Conservation (phyloP, 495 filamentous ascomycete genomes). For the Talaromyces thailandensis region DNA sequence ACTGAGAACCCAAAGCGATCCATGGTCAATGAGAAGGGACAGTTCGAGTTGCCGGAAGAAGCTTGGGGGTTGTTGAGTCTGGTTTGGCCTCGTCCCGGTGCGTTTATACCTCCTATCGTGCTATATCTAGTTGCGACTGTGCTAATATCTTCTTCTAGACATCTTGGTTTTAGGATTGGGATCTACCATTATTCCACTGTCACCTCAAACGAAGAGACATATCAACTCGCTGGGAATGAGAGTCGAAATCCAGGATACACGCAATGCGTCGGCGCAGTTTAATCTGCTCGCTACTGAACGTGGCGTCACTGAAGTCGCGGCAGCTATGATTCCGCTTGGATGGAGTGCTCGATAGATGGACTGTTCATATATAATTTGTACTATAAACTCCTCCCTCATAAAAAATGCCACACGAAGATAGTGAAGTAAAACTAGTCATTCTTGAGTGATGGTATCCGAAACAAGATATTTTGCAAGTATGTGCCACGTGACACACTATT, state of each 20-base stretch:
- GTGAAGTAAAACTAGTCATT: neutral
- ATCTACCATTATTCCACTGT: conserved; percentile 60
- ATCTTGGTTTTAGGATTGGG: conserved; percentile 83
- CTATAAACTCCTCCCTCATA: neutral
- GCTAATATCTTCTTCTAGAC: conserved; percentile 43
- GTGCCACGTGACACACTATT: neutral
- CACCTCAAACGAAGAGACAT: conserved; percentile 59
- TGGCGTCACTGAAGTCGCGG: conserved; percentile 70
- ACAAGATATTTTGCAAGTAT: neutral
- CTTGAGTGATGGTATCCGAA: neutral
- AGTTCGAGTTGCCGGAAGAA: conserved; percentile 65
- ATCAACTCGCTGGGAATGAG: conserved; percentile 75
- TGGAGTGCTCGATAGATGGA: conserved; percentile 48
- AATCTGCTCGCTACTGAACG: conserved; percentile 81
- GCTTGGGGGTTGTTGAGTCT: conserved; percentile 69
- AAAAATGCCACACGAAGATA: neutral
- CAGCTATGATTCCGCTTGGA: conserved; percentile 79
- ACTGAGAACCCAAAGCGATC: conserved; percentile 23
- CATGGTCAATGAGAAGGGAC: conserved; percentile 65
- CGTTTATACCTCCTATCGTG: conserved; percentile 18
- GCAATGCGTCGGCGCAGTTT: conserved; percentile 88
- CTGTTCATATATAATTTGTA: neutral
- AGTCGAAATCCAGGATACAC: conserved; percentile 83
- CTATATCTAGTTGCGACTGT: conserved; percentile 13
- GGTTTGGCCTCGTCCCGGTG: conserved; percentile 89